Evolutionary conservation across 1,284 basidiomycete species (phyloP), one percentile per base, ranked within the genome.

Genomic region (Tausonia pullulans): DNA sequence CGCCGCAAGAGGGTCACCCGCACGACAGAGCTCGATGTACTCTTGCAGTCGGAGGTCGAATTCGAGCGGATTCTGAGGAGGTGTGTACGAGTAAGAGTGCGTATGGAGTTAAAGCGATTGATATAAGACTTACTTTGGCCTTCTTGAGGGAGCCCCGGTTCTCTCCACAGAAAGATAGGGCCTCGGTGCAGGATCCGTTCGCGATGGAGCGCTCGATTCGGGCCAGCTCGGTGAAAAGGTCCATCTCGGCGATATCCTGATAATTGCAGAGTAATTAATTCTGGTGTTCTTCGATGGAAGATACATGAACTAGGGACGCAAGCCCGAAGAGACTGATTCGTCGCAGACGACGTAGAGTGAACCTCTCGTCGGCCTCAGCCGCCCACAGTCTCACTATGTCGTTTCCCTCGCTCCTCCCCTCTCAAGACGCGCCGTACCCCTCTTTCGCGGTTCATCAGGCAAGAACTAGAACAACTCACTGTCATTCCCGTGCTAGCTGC

Each of bases 31-130:
- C 76, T 98, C 96, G 71, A 98, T 91, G 74, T 88, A 98, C 76
- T 98, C 93, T 77, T 99, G 96, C 56, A 97, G 79, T 27, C 96
- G 84, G 44, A 99, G 83, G 67, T 94, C 89, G 74, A 98, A 97
- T 78, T 99, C 96, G 55, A 99, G 82, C 13, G 91, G 87, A 76
- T 88, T 93, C 90, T 95, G 76, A 14, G 8, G n/a, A 16, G 45
- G 5, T 6, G 16, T 11, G 44, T 40, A 8, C 48, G 8, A 54
- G 40, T 14, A 41, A 7, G 27, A 5, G 10, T 50, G 58, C 16
- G n/a, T 11, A 63, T n/a, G 6, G 11, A 13, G 27, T 63, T 16
- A 39, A 0, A 44, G 56, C 14, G 40, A 3, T 14, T 6, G 43
- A 5, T 5, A 4, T 3, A 7, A n/a, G 14, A 72, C 81, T 68